Percentiles rank a stretch among this genome's conserved stretches.
Evolutionary conservation across 345 rosid species (phyloP).

Genomic region (Kandelia obovata): DNA sequence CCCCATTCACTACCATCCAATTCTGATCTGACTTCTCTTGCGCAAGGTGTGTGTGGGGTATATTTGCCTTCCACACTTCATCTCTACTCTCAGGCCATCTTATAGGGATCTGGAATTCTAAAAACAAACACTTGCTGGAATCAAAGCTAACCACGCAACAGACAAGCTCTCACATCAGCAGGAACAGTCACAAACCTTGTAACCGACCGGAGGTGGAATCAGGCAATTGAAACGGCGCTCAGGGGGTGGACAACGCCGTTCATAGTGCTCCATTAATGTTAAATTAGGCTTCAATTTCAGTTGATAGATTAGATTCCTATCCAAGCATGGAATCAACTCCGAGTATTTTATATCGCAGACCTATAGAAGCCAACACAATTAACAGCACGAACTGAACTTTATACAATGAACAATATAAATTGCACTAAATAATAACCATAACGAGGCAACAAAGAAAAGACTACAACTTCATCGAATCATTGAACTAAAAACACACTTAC

Average conservation of each 20-base stretch:
- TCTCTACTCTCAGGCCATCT: conserved; percentile 96
- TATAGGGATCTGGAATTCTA: conserved; percentile 81
- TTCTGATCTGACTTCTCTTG: conserved; percentile 96
- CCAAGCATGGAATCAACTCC: conserved; percentile 91
- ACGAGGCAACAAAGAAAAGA: neutral
- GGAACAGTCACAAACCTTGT: conserved; percentile 54
- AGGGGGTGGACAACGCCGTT: conserved; percentile 83
- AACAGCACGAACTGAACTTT: neutral
- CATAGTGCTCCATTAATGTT: conserved; percentile 92
- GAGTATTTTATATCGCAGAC: conserved; percentile 73
- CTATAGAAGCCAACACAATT: conserved; percentile 28
- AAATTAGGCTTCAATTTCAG: conserved; percentile 69
- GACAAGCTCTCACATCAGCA: conserved; percentile 7
- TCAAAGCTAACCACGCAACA: conserved; percentile 30
- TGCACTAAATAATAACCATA: neutral
- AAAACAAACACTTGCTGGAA: conserved; percentile 27
- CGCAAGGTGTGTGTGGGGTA: conserved; percentile 95
- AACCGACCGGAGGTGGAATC: conserved; percentile 81
- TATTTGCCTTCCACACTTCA: conserved; percentile 96
- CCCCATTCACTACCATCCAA: conserved; percentile 96
- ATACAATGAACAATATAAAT: neutral
- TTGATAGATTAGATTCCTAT: conserved; percentile 76
- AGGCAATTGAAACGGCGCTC: conserved; percentile 87
- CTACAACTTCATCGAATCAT: neutral
- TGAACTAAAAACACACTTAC: conserved; percentile 32